Evolutionary conservation across 2,329 filamentous ascomycete genomes (phyloP), one percentile per base, ranked within the genome.

Genomic region (Lasiodiplodia sp.): DNA sequence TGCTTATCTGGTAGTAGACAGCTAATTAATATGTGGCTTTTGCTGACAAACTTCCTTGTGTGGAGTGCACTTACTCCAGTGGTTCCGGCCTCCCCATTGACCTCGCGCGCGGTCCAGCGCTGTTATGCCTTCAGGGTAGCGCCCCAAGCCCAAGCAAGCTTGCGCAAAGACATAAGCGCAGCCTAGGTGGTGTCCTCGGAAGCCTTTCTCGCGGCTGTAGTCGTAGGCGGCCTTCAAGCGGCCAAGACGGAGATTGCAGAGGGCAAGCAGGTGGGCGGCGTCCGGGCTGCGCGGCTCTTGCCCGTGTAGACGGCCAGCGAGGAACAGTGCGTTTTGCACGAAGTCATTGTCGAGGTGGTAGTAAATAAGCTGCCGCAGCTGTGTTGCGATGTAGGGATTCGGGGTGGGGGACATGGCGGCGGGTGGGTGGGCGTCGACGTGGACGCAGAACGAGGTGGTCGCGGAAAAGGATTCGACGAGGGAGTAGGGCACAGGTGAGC

Each of bases 151-250:
- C 70, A 97, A 82, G 76, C 93, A 98, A 49, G 94, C 89, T 77
- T 97, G 94, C 65, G 95, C 95, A 83, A 94, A 97, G 56, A 97
- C 87, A 82, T 95, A 98, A 21, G 92, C 89, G 80, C 95, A 97
- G 37, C 94, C 94, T 31, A 97, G 77, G 80, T 98, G 92, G 38
- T 86, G 84, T 25, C 92, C 92, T 71, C 90, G 88, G 64, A 87
- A 87, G 47, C 89, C 92, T 66, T 89, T 85, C 57, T 88, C 86
- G 76, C 93, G 92, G 78, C 91, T 91, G 73, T 89, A 87, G 75
- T 98, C 94, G 79, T 92, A 95, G 12, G 96, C 94, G 14, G 94
- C 92, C 76, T 93, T 93, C 76, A 90, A 87, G 77, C 97, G 92
- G 38, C 93, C 92, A 56, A 93, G 87, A 63, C 92, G 91, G 64